These are phyloP conservation scores for Tuber brumale DNA, from an alignment of 495 filamentous ascomycete genomes.

Conservation along the genomic window DNA sequence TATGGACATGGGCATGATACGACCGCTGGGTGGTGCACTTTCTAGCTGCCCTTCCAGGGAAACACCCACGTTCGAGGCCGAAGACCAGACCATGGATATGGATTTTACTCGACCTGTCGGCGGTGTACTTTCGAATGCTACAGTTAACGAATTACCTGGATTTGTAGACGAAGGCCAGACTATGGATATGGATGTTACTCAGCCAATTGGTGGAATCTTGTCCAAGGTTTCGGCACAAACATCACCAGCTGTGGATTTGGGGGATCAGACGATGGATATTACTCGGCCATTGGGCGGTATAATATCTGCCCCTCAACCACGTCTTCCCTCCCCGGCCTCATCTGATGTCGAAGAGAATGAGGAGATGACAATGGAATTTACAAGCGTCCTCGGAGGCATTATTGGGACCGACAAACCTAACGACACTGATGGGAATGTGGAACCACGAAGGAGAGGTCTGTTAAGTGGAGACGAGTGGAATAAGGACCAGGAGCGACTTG, in stretches of 20 bases:
- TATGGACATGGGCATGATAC: constrained; percentile 53
- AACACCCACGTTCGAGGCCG: constrained; percentile 42
- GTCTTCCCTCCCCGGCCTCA: background rate
- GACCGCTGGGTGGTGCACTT: constrained; percentile 50
- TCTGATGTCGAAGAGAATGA: constrained; percentile 48
- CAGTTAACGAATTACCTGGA: constrained; percentile 32
- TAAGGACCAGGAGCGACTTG: constrained; percentile 73
- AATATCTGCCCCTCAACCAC: constrained; percentile 40
- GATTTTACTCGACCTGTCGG: constrained; percentile 78
- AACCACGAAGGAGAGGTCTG: constrained; percentile 29
- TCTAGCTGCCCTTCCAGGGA: constrained; percentile 13
- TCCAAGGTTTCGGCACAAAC: constrained; percentile 16
- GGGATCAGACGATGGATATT: constrained; percentile 72
- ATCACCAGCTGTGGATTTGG: constrained; percentile 44
- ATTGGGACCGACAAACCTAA: constrained; percentile 46
- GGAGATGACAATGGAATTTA: constrained; percentile 81
- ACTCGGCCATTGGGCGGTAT: constrained; percentile 79
- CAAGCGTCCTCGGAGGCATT: constrained; percentile 74
- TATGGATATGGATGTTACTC: constrained; percentile 71
- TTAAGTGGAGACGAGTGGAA: constrained; percentile 43
- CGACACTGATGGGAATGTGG: constrained; percentile 53
- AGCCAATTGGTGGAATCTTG: constrained; percentile 70
- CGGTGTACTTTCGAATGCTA: constrained; percentile 53
- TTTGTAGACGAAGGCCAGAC: constrained; percentile 53
- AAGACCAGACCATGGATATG: constrained; percentile 60